phyloP scores from a whole-genome alignment of 1,139 yeast species.

The Candida freyschussii region DNA sequence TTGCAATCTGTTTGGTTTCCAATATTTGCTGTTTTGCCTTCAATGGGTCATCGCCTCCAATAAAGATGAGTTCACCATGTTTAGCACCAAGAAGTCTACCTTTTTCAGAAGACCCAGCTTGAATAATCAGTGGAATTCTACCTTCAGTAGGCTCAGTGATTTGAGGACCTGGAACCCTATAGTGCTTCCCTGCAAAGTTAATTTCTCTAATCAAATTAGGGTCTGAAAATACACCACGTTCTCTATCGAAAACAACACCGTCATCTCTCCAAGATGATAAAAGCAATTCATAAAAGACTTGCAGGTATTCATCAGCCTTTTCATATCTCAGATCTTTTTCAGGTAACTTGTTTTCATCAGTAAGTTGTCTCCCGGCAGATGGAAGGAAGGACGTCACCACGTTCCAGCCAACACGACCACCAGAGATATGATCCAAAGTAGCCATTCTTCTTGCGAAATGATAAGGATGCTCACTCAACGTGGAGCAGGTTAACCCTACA shows the following conservation, averaged over 20 bases:
- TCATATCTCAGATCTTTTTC: conserved; percentile 39
- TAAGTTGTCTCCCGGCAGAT: conserved; percentile 37
- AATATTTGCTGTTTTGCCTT: conserved; percentile 30
- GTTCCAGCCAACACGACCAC: conserved; percentile 43
- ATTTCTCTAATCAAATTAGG: conserved; percentile 39
- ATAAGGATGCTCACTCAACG: conserved; percentile 42
- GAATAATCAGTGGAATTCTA: conserved; percentile 41
- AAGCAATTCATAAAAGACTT: conserved; percentile 37
- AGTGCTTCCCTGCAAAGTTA: conserved; percentile 37
- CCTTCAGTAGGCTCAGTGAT: conserved; percentile 42
- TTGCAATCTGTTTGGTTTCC: conserved; percentile 32
- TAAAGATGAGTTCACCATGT: conserved; percentile 41
- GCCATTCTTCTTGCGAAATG: conserved; percentile 42
- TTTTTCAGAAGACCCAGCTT: conserved; percentile 45
- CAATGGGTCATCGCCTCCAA: conserved; percentile 31
- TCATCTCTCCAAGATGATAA: conserved; percentile 45
- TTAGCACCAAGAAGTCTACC: conserved; percentile 43
- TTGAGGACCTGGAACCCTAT: conserved; percentile 42
- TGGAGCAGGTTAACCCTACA: conserved; percentile 41
- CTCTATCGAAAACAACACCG: conserved; percentile 34
- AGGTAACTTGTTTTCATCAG: conserved; percentile 35
- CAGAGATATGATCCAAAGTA: conserved; percentile 39
- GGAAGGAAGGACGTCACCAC: conserved; percentile 39
- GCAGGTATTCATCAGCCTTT: conserved; percentile 39
- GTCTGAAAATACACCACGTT: conserved; percentile 35